These are phyloP conservation scores for Coemansia sp. DNA, from an alignment of 192 early-diverging fungal genomes.

Conservation along the genomic window DNA sequence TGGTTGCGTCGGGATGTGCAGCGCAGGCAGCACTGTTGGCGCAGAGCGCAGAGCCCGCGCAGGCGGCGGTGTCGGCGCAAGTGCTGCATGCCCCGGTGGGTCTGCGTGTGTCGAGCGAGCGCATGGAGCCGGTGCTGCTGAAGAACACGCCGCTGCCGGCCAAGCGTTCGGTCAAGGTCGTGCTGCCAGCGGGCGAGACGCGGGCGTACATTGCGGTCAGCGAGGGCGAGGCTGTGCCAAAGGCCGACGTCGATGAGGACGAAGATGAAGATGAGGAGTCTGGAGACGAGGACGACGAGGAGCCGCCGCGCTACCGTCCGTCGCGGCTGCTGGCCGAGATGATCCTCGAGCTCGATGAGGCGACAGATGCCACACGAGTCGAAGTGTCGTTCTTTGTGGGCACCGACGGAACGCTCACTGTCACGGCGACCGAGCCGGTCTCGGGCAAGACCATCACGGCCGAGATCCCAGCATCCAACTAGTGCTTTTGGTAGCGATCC, in stretches of 20 bases:
- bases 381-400: constrained; percentile 49
- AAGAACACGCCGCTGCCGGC: constrained; percentile 85
- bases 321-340: constrained; percentile 51
- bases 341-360: constrained; percentile 41
- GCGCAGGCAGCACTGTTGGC: constrained; percentile 80
- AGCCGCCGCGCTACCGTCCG: constrained; percentile 33
- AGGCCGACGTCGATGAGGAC: constrained; percentile 55
- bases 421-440: constrained; percentile 48
- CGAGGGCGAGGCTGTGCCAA: constrained; percentile 70
- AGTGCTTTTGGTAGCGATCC: too few relatives aligned
- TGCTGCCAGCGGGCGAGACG: constrained; percentile 58
- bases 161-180: constrained; percentile 72
- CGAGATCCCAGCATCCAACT: constrained; percentile 25
- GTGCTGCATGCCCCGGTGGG: constrained; percentile 71
- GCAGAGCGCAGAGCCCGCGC: constrained; percentile 25
- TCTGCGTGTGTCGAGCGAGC: constrained; percentile 66
- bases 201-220: constrained; percentile 78
- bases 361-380: constrained; percentile 33
- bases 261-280: constrained; percentile 57
- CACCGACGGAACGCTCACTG: constrained; percentile 42
- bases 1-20: constrained; percentile 86
- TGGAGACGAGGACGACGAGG: constrained; percentile 23
- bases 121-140: constrained; percentile 77
- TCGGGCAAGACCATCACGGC: constrained; percentile 49
- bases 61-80: constrained; percentile 14